These are phyloP conservation scores for Nakazawaea anatomiae DNA, from an alignment of 805 yeast species.

Conservation along the genomic window DNA sequence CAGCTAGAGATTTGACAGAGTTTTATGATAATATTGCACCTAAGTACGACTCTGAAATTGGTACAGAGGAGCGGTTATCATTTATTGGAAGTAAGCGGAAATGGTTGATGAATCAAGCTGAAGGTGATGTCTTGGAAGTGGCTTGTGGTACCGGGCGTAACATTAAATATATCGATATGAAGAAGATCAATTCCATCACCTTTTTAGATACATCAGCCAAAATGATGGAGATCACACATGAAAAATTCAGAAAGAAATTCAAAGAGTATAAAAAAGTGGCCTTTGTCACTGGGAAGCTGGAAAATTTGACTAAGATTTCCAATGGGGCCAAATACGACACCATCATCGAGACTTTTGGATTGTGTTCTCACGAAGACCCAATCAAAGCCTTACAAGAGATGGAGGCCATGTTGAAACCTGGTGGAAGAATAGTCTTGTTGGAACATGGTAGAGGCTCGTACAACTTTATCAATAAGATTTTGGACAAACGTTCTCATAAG, in stretches of 20 bases:
- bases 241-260: constrained; percentile 62
- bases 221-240: constrained; percentile 78
- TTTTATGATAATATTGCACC: constrained; percentile 75
- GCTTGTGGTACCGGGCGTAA: constrained; percentile 97
- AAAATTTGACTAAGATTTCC: constrained; percentile 55
- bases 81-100: constrained; percentile 61
- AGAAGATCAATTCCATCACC: constrained; percentile 64
- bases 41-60: constrained; percentile 75
- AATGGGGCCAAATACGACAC: constrained; percentile 71
- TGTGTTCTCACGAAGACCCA: constrained; percentile 95
- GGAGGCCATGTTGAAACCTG: constrained; percentile 69
- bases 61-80: constrained; percentile 62
- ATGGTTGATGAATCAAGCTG: constrained; percentile 70
- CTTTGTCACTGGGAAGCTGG: constrained; percentile 88
- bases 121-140: constrained; percentile 90
- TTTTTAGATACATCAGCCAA: constrained; percentile 78
- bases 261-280: constrained; percentile 71
- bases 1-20: constrained; percentile 74
- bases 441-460: constrained; percentile 92
- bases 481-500: constrained; percentile 78
- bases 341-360: constrained; percentile 87
- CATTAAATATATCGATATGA: constrained; percentile 62
- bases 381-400: constrained; percentile 74
- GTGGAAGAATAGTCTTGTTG: constrained; percentile 79
- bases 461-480: constrained; percentile 67